These are phyloP conservation scores for Pseudotulostoma volvatum DNA, from an alignment of 495 filamentous ascomycete species.

Conservation along the genomic window DNA sequence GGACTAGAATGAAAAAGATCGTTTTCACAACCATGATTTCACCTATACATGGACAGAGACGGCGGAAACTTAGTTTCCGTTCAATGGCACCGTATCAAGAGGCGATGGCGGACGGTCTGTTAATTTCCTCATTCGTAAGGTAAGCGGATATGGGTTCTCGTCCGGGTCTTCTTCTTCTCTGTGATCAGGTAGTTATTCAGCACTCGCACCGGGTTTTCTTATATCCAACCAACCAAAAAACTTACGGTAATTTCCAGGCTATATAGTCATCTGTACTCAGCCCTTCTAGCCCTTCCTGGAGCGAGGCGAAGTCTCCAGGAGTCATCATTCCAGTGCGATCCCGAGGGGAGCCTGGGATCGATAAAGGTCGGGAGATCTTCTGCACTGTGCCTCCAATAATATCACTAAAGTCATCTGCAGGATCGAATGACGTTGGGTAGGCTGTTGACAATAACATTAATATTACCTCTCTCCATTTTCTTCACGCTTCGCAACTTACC, in stretches of 20 bases:
- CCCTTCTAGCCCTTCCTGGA: constrained; percentile 88
- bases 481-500: constrained; percentile 20
- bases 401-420: constrained; percentile 56
- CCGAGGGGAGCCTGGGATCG: constrained; percentile 79
- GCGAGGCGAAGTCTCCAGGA: constrained; percentile 86
- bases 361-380: constrained; percentile 87
- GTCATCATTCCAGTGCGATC: constrained; percentile 97
- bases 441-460: constrained; percentile 31
- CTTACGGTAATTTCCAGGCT: constrained; percentile 94
- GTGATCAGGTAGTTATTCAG: constrained; percentile 8
- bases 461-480: neutral
- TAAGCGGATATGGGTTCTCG: constrained; percentile 84
- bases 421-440: constrained; percentile 71
- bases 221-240: too few species aligned
- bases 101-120: constrained; percentile 24
- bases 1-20: too few species aligned
- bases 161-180: constrained; percentile 94
- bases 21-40: too few species aligned
- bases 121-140: constrained; percentile 38
- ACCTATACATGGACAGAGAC: too few species aligned
- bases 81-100: constrained; percentile 26
- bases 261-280: constrained; percentile 94
- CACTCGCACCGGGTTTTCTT: too few species aligned
- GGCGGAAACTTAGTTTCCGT: constrained; percentile 10
- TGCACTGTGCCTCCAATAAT: constrained; percentile 80